phyloP scores from a whole-genome alignment of 352 stramenopile genomes.

The Phytophthora hybrid region DNA sequence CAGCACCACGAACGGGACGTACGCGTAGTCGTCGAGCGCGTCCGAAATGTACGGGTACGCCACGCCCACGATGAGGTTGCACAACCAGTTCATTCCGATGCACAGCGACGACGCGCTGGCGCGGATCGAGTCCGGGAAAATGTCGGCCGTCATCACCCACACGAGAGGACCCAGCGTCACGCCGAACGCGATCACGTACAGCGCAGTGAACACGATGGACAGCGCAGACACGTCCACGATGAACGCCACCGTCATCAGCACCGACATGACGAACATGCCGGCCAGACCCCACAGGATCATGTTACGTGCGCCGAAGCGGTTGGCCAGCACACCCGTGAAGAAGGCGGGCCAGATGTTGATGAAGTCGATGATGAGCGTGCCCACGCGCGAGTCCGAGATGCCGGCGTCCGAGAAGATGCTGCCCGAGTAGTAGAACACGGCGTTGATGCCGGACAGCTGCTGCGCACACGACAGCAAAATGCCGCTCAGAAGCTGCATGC shows the following conservation, averaged over 20 bases:
- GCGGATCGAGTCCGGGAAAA: neutral
- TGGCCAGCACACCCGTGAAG: too few species aligned
- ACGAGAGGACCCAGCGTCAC: too few species aligned
- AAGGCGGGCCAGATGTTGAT: too few species aligned
- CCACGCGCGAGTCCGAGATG: too few species aligned
- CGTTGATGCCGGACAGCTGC: neutral
- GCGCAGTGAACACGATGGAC: too few species aligned
- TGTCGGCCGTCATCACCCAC: neutral
- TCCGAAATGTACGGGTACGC: constrained; percentile 58
- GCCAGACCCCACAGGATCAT: too few species aligned
- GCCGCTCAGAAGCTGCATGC: constrained; percentile 18
- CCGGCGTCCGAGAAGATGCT: too few species aligned
- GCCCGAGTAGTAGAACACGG: constrained; percentile 10
- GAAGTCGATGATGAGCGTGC: too few species aligned
- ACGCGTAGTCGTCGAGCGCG: constrained; percentile 42
- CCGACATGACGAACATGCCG: too few species aligned
- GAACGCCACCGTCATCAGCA: neutral
- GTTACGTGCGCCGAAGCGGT: too few species aligned
- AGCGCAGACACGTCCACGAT: too few species aligned
- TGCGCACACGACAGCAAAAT: constrained; percentile 16
- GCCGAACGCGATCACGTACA: too few species aligned
- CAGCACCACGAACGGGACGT: constrained; percentile 53
- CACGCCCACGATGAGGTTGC: constrained; percentile 58
- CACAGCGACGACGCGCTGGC: constrained; percentile 10
- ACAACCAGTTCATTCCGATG: constrained; percentile 54